Percentiles rank a stretch among this genome's conserved stretches.
Evolutionary conservation across 192 early-diverging fungal genomes (phyloP).

Genomic region (Coemansia sp.): DNA sequence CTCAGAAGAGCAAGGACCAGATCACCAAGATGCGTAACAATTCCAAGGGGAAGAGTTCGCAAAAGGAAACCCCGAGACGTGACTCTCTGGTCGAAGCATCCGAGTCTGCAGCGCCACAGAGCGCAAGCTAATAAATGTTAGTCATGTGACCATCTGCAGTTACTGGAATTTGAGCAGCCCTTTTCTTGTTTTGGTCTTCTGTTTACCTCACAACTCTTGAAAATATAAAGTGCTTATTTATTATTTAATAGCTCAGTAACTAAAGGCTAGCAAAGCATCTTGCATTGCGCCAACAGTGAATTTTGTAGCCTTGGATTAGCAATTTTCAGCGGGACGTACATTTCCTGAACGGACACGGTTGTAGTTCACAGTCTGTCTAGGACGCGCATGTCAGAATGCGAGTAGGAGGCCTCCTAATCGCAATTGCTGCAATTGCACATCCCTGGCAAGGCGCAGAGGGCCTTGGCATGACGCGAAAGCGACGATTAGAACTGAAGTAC

Average conservation of each 20-base stretch:
- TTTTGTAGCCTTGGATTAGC: too few species aligned
- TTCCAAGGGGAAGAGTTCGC: constrained; percentile 10
- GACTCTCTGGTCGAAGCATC: constrained; percentile 10
- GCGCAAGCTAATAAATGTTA: not conserved
- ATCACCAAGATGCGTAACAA: constrained; percentile 8
- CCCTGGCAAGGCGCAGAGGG: constrained; percentile 14
- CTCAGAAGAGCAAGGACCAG: constrained; percentile 27
- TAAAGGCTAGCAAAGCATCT: too few species aligned
- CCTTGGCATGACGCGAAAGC: constrained; percentile 32
- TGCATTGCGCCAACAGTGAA: too few species aligned
- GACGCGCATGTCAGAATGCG: constrained; percentile 10
- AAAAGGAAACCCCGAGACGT: not conserved
- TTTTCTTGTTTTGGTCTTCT: too few species aligned
- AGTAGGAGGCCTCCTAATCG: constrained; percentile 2
- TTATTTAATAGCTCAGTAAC: too few species aligned
- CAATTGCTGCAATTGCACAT: constrained; percentile 6
- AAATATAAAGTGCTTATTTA: too few species aligned
- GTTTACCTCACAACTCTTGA: too few species aligned
- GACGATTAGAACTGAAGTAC: constrained; percentile 35
- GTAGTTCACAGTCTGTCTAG: too few species aligned
- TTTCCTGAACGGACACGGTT: too few species aligned
- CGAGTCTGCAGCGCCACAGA: not conserved
- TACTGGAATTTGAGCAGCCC: too few species aligned
- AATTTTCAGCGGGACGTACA: too few species aligned
- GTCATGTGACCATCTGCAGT: too few species aligned